Evolutionary conservation across 768 basidiomycete genomes (phyloP).

Genomic region (Naematelia encephala): DNA sequence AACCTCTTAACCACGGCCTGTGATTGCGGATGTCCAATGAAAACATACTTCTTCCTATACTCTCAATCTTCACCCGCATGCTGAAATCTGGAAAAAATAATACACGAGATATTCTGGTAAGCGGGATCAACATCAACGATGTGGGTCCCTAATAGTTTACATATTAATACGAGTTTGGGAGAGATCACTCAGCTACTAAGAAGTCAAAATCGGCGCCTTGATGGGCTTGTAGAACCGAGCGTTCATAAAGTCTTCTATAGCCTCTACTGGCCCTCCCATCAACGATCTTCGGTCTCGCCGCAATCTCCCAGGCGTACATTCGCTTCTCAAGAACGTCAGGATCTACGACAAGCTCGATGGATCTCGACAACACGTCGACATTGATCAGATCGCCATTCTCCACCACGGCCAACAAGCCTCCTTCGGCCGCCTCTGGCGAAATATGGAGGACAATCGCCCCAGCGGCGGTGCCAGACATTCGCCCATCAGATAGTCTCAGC

Average conservation of each 20-base stretch:
- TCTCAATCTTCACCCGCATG: no score
- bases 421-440: constrained; percentile 37
- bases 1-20: no score
- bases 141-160: no score
- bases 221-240: constrained; percentile 30
- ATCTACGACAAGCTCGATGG: constrained; percentile 9
- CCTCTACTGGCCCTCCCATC: constrained; percentile 19
- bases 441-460: constrained; percentile 45
- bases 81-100: no score
- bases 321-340: constrained; percentile 11
- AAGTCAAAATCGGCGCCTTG: constrained; percentile 42
- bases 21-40: no score
- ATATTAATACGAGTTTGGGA: no score
- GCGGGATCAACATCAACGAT: no score
- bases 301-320: background rate
- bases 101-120: no score
- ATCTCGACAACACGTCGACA: constrained; percentile 11
- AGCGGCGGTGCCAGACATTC: constrained; percentile 41
- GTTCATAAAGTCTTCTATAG: constrained; percentile 31
- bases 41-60: no score
- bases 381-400: constrained; percentile 25
- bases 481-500: constrained; percentile 36
- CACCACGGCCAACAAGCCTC: constrained; percentile 33
- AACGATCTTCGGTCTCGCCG: background rate
- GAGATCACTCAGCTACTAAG: constrained; percentile 6